phyloP scores from a whole-genome alignment of 345 rosid species.

The Cochlearia excelsa region DNA sequence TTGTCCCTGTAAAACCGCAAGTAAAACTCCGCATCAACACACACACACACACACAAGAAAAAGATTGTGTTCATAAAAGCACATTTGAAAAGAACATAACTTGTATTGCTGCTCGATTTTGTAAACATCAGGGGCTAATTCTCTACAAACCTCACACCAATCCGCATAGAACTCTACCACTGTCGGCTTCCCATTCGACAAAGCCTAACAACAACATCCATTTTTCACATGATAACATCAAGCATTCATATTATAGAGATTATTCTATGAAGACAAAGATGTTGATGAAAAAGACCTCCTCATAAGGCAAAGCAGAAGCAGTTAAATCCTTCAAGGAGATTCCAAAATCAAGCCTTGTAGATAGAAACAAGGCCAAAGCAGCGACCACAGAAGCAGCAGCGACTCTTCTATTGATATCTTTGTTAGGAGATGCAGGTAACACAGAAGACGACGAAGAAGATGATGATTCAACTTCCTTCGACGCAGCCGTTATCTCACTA shows the following conservation, averaged over 20 bases:
- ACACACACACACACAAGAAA: background rate
- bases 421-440: slow-evolving; percentile 62
- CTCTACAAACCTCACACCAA: slow-evolving; percentile 97
- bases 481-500: slow-evolving; percentile 4
- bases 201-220: slow-evolving; percentile 46
- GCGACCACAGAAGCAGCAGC: slow-evolving; percentile 52
- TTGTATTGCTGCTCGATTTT: slow-evolving; percentile 90
- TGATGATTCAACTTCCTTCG: slow-evolving; percentile 25
- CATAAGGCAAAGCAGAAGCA: slow-evolving; percentile 64
- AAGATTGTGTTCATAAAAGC: background rate
- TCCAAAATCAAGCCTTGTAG: slow-evolving; percentile 65
- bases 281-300: slow-evolving; percentile 43
- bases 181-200: slow-evolving; percentile 89
- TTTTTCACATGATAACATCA: background rate
- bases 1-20: slow-evolving; percentile 47
- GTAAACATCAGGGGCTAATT: slow-evolving; percentile 90
- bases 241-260: background rate
- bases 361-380: slow-evolving; percentile 59
- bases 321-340: slow-evolving; percentile 75
- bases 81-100: slow-evolving; percentile 38
- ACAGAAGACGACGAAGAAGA: slow-evolving; percentile 37
- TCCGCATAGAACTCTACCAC: slow-evolving; percentile 96
- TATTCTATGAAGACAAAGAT: too few species aligned
- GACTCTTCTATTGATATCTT: slow-evolving; percentile 50
- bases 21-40: background rate